Conservation (phyloP, 306 rosid genomes). For the Malus domestica region ASM211411v1 NC_041803.1:43800501-43801000, state of each 20-base stretch:
- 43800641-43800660: background rate
- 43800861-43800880: background rate
- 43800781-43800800: background rate
- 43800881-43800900: background rate
- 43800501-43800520: background rate
- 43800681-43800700: background rate
- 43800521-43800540: background rate
- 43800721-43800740: background rate
- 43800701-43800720: background rate
- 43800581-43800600: background rate
- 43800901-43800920: background rate
- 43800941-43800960: background rate
- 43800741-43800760: background rate
- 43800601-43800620: slow-evolving; percentile 7
- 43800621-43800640: background rate
- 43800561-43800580: background rate
- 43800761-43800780: background rate
- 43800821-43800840: background rate
- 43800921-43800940: background rate
- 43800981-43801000: background rate
- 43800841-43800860: background rate
- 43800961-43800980: background rate
- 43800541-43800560: background rate
- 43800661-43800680: background rate
- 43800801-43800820: background rate